phyloP scores from a whole-genome alignment of 257 asterid genomes.

The Salvia hispanica region DNA sequence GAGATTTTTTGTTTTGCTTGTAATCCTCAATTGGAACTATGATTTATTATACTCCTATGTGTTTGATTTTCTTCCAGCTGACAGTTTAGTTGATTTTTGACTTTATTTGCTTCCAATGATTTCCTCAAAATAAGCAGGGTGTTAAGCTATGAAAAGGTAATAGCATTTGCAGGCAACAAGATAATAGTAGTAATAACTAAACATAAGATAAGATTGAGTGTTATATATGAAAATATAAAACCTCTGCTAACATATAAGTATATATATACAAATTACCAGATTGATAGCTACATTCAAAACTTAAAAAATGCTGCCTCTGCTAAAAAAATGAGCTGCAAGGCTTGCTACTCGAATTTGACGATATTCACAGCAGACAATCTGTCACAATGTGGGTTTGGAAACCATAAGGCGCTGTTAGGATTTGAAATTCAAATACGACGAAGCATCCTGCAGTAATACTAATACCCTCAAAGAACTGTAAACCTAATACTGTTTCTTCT shows the following conservation, averaged over 20 bases:
- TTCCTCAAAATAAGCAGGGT: no score
- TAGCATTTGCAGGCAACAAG: background rate
- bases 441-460: background rate
- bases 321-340: background rate
- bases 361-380: conserved; percentile 13
- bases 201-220: background rate
- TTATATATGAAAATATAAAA: background rate
- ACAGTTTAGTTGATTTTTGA: no score
- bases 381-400: conserved; percentile 4
- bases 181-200: background rate
- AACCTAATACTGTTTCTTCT: background rate
- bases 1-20: background rate
- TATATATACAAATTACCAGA: conserved; percentile 21
- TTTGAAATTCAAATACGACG: conserved; percentile 2
- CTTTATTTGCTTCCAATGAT: no score
- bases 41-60: no score
- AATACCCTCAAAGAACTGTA: conserved; percentile 23
- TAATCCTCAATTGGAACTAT: background rate
- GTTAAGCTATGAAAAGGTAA: no score
- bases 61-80: no score
- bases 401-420: background rate
- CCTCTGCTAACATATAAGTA: conserved; percentile 10
- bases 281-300: conserved; percentile 32
- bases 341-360: conserved; percentile 15
- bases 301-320: conserved; percentile 26